Conservation (phyloP, 176 grass and related monocot species). For the Secale cereale region DNA sequence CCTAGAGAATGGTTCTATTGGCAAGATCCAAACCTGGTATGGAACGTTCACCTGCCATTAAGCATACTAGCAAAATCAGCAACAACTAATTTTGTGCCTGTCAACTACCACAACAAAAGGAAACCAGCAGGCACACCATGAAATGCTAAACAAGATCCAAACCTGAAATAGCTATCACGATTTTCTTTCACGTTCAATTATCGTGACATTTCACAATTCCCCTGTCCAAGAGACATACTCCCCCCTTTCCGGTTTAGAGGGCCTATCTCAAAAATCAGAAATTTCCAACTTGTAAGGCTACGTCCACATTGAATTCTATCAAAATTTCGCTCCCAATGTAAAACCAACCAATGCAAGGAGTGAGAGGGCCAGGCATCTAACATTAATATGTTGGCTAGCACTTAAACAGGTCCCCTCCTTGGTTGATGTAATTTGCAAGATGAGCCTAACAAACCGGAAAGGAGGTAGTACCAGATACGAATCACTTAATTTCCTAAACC, state of each 20-base stretch:
- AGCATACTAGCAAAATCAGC: background rate
- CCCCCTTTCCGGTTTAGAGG: no score
- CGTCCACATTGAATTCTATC: no score
- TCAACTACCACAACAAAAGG: background rate
- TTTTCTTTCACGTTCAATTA: background rate
- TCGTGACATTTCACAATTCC: background rate
- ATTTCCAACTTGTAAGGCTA: no score
- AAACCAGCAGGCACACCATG: background rate
- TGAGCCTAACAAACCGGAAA: no score
- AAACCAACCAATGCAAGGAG: no score
- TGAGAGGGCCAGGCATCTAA: no score
- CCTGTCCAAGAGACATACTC: background rate
- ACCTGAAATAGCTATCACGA: background rate
- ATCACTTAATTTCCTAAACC: constrained; percentile 7
- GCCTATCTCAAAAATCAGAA: no score
- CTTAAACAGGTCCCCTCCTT: no score
- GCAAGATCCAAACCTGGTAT: background rate
- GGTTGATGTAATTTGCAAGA: no score
- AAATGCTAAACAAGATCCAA: background rate
- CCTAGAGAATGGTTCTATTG: background rate
- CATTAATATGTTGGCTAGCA: no score
- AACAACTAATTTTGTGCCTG: background rate
- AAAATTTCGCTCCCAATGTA: no score
- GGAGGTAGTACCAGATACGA: background rate
- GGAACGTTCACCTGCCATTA: background rate